Percentiles rank a stretch among this genome's conserved stretches.
Evolutionary conservation across 495 filamentous ascomycete species (phyloP).

Genomic region (Trypethelium eluteriae): DNA sequence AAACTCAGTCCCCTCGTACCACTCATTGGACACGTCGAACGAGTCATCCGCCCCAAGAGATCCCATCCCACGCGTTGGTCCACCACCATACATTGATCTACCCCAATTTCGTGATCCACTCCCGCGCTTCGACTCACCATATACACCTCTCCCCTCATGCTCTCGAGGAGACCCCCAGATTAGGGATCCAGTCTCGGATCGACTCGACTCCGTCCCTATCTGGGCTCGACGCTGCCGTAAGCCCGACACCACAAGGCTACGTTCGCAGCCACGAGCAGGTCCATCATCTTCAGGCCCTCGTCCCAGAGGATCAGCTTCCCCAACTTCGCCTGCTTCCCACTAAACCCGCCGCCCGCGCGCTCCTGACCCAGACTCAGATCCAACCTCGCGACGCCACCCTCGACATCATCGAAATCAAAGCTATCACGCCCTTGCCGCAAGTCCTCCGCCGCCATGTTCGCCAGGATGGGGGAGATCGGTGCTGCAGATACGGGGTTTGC

Average conservation of each 20-base stretch:
- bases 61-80: too few species aligned
- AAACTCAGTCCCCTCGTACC: too few species aligned
- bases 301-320: conserved; percentile 87
- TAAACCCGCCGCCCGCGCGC: conserved; percentile 69
- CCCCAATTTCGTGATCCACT: too few species aligned
- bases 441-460: neutral
- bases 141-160: too few species aligned
- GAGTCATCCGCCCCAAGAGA: too few species aligned
- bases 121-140: too few species aligned
- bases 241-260: conserved; percentile 88
- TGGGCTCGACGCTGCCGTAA: conserved; percentile 52
- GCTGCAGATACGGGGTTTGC: conserved; percentile 5
- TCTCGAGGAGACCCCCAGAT: too few species aligned
- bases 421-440: neutral
- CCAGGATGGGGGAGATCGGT: neutral
- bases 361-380: conserved; percentile 72
- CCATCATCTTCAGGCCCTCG: conserved; percentile 91
- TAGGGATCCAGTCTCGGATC: too few species aligned
- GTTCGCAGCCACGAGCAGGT: conserved; percentile 84
- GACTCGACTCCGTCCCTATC: neutral
- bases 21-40: too few species aligned
- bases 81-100: too few species aligned
- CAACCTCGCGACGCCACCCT: conserved; percentile 39
- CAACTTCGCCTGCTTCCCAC: conserved; percentile 80
- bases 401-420: conserved; percentile 20